Evolutionary conservation across 192 early-diverging fungal genomes (phyloP).

Genomic region (Lobosporangium transversale): DNA sequence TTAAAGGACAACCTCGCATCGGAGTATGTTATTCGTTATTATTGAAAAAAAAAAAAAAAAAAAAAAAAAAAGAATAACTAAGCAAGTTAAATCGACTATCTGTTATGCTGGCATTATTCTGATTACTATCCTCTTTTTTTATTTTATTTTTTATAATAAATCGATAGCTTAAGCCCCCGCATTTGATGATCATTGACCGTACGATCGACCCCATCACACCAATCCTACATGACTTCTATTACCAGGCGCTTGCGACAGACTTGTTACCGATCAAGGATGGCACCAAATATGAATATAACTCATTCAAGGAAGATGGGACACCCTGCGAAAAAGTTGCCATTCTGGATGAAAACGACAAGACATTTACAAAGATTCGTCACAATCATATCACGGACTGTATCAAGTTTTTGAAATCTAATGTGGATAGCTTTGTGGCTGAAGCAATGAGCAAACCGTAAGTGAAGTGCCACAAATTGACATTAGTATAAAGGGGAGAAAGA

Average conservation of each 20-base stretch:
- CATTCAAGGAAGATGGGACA: slow-evolving; percentile 60
- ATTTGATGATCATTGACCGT: slow-evolving; percentile 89
- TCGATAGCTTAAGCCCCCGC: slow-evolving; percentile 51
- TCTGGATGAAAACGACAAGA: slow-evolving; percentile 81
- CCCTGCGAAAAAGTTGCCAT: slow-evolving; percentile 59
- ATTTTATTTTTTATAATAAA: no score
- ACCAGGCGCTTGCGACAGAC: slow-evolving; percentile 97
- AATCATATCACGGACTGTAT: slow-evolving; percentile 85
- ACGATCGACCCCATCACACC: slow-evolving; percentile 92
- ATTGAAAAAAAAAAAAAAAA: not conserved
- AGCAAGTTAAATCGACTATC: no score
- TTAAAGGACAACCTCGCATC: slow-evolving; percentile 71
- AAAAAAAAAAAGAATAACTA: no score
- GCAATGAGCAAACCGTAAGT: slow-evolving; percentile 31
- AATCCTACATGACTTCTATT: slow-evolving; percentile 97
- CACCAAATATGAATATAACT: slow-evolving; percentile 68
- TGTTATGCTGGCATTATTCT: no score
- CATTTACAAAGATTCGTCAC: slow-evolving; percentile 82
- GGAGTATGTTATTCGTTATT: slow-evolving; percentile 52
- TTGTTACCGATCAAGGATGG: slow-evolving; percentile 76
- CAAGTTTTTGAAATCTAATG: slow-evolving; percentile 74
- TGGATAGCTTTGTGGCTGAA: slow-evolving; percentile 76
- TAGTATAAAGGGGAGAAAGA: no score
- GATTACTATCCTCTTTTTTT: not conserved
- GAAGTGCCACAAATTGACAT: no score